Conservation (phyloP, 169 alveolate species). For the Fabrea salina region DNA sequence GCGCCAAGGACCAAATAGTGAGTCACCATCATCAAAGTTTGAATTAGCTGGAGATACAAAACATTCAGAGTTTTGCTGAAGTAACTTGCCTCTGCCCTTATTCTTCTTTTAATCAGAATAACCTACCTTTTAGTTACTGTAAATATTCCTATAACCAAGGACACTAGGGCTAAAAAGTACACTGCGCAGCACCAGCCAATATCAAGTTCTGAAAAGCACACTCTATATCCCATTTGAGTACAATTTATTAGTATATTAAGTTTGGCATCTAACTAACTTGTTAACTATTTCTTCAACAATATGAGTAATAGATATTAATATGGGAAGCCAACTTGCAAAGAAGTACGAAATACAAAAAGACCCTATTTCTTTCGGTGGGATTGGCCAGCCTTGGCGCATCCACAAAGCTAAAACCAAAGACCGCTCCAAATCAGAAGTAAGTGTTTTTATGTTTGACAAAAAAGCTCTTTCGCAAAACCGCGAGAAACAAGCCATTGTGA, state of each 20-base stretch:
- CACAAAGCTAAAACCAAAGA: not conserved
- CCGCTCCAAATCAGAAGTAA: conserved; percentile 6
- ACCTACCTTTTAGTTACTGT: not conserved
- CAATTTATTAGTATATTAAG: no score
- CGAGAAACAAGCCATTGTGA: not conserved
- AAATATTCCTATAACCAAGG: not conserved
- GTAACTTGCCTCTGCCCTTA: not conserved
- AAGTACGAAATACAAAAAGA: conserved; percentile 26
- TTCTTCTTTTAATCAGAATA: not conserved
- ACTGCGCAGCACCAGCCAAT: not conserved
- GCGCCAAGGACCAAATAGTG: not conserved
- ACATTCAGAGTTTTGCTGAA: not conserved
- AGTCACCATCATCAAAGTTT: not conserved
- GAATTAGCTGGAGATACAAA: not conserved
- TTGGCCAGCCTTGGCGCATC: not conserved
- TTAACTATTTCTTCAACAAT: no score
- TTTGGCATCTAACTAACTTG: no score
- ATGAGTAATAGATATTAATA: no score
- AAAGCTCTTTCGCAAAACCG: not conserved
- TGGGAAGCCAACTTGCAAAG: conserved; percentile 30
- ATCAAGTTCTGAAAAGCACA: not conserved
- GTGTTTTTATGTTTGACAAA: conserved; percentile 23
- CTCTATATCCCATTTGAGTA: no score
- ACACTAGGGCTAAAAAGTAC: not conserved
- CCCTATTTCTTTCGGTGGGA: conserved; percentile 10